Conservation (phyloP, 1,284 basidiomycete genomes). For the Phellopilus nigrolimitatus region DNA sequence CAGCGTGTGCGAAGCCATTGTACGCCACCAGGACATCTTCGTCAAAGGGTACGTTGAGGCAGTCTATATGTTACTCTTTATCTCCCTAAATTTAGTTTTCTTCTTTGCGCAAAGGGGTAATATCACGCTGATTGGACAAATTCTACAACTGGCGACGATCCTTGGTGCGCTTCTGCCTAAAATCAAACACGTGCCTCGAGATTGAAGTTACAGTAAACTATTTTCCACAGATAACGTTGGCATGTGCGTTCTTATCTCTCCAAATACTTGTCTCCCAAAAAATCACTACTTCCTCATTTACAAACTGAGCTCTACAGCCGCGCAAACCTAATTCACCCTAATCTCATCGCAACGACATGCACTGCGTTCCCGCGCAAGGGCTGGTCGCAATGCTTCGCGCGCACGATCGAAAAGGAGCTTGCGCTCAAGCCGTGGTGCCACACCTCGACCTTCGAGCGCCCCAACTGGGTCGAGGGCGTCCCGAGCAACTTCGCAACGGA, state of each 20-base stretch:
- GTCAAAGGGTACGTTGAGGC: slow-evolving; percentile 38
- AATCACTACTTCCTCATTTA: background rate
- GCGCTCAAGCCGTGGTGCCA: slow-evolving; percentile 50
- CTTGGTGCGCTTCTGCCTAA: slow-evolving; percentile 32
- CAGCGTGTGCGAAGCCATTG: slow-evolving; percentile 51
- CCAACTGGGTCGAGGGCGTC: slow-evolving; percentile 41
- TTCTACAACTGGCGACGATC: slow-evolving; percentile 49
- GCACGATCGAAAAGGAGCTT: slow-evolving; percentile 45
- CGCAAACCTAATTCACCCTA: slow-evolving; percentile 41
- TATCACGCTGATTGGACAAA: slow-evolving; percentile 49
- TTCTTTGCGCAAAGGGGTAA: slow-evolving; percentile 33
- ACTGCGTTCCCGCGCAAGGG: slow-evolving; percentile 40
- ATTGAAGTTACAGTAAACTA: background rate
- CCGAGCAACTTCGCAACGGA: slow-evolving; percentile 46
- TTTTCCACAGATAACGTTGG: slow-evolving; percentile 41
- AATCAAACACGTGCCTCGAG: background rate
- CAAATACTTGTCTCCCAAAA: background rate
- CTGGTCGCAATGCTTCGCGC: slow-evolving; percentile 44
- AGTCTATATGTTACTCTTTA: background rate
- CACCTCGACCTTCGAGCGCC: slow-evolving; percentile 43
- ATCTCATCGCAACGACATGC: slow-evolving; percentile 40
- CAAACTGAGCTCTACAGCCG: too few species aligned
- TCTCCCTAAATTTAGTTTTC: background rate
- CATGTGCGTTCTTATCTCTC: slow-evolving; percentile 31
- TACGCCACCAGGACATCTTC: slow-evolving; percentile 56